Evolutionary conservation across 139 green algal genomes (phyloP).

Genomic region (Ulvella scutata): DNA sequence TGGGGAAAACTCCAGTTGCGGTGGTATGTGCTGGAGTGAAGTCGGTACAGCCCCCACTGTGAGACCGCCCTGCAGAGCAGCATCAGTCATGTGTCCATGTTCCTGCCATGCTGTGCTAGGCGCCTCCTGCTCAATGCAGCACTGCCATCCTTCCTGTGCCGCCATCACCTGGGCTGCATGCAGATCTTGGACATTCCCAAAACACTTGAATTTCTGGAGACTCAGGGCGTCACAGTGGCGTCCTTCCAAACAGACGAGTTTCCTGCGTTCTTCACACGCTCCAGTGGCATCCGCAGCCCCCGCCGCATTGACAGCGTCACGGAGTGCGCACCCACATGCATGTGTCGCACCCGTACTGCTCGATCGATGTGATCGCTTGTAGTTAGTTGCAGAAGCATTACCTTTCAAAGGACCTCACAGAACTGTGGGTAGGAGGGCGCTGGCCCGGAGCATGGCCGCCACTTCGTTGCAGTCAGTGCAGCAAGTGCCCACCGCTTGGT

Average conservation of each 20-base stretch:
- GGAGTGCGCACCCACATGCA: neutral
- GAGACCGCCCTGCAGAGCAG: too few species aligned
- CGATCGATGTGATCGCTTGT: too few species aligned
- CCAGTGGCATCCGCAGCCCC: constrained; percentile 49
- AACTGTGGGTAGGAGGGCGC: too few species aligned
- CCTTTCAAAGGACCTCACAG: too few species aligned
- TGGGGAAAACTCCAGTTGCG: constrained; percentile 70
- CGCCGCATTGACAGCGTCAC: neutral
- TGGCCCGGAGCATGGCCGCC: too few species aligned
- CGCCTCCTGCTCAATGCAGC: neutral
- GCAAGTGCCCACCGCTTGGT: too few species aligned
- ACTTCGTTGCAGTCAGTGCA: too few species aligned
- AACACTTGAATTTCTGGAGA: constrained; percentile 90
- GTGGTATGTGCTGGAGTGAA: constrained; percentile 96
- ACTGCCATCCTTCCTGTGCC: neutral
- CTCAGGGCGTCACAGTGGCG: constrained; percentile 80
- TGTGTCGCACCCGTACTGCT: too few species aligned
- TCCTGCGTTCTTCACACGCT: constrained; percentile 83
- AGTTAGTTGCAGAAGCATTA: too few species aligned
- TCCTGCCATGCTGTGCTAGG: neutral
- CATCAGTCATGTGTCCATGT: too few species aligned
- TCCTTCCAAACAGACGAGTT: constrained; percentile 72
- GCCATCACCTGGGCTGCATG: neutral
- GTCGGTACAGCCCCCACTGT: constrained; percentile 37
- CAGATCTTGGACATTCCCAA: constrained; percentile 85